Evolutionary conservation across 2,329 filamentous ascomycete species (phyloP), one percentile per base, ranked within the genome.

Genomic region (Sporothrix brasiliensis): DNA sequence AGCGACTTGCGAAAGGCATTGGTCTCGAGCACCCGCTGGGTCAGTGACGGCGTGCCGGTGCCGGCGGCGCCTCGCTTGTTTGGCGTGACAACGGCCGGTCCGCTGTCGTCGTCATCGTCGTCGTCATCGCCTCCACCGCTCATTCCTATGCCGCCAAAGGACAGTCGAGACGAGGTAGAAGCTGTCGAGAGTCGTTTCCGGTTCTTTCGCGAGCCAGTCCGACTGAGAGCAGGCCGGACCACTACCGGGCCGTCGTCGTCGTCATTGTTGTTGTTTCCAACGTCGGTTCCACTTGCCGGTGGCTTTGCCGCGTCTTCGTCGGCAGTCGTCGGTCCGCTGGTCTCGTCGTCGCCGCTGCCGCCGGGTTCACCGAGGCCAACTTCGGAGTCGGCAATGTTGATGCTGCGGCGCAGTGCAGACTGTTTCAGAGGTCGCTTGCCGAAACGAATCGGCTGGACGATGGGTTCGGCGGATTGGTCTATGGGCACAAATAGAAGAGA

Each of bases 81-180:
- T 78, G 77, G 82, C 0, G 90, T 87, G 76, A 80, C 78, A n/a
- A 81, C 79, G 56, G 81, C 82, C 16, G 86, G 83, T 52, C 84
- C 83, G 27, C 84, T 83, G 61, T 56, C 69, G 34, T 56, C 69
- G 34, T 67, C 68, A 3, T 52, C 50, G 19, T 66, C 73, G 1
- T 86, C 85, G 6, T 84, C 86, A 11, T 65, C 67, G 10, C 49
- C 60, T 13, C 66, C 73, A 1, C 86, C 85, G 5, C 84, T 86
- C 21, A 84, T 83, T 11, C 85, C 85, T 63, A 85, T 84, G 39
- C 83, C 83, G 0, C 90, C 92, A 78, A 97, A 96, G 0, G 93
- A 96, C 27, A 96, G 84, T 7, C 91, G 88, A 2, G 92, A 56
- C 1, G 53, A 53, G 0, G 68, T 70, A 5, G 70, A 69, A 2